Base-by-base conservation (phyloP, 1,284 basidiomycete genomes). In the Ganoderma boninense region DNA sequence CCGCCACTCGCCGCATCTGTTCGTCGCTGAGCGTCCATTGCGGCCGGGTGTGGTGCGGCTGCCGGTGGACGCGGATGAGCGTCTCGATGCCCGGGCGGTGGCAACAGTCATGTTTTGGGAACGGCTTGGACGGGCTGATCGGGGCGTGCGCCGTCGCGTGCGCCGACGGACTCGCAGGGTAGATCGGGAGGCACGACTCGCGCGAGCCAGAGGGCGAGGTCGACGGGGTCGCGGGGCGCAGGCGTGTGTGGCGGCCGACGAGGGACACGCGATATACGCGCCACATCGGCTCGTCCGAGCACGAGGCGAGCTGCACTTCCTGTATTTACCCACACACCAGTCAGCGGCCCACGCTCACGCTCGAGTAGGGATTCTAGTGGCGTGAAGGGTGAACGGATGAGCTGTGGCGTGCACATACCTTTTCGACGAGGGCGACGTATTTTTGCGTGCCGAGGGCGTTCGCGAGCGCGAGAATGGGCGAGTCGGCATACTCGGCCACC, bases 401-500 rank as follows among this genome's bases (percentile, higher is more conserved):
- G 23, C 26, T 42, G 43, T 64, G 62, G 20, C 20, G 63, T 64
- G 49, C 38, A 38, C 38, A 38, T 44, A 69, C 69, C 65, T 65
- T 62, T 59, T 66, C 69, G 54, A 69, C 65, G n/a, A 69, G 65
- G 38, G 65, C 69, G 56, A 64, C 65, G 62, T 69, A 69, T 35
- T 40, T 57, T 26, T 44, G 35, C 35, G 69, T 62, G 32, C 65
- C 64, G 18, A 69, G 54, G 20, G 69, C 69, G 23, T 62, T 64
- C 43, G 69, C 69, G 61, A 69, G 61, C 3, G 65, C 69, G 52
- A 46, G 26, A 4, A 69, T 64, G 1, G 65, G 69, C 23, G 61
- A 43, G 62, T 69, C 69, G 44, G 32, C 62, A n/a, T 69, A 69
- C 29, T 62, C 69, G 61, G 65, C 69, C 61, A 69, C 69, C 69